These are phyloP conservation scores for Lasiodiplodia sp. DNA, from an alignment of 2,329 filamentous ascomycete species.

Conservation along the genomic window DNA sequence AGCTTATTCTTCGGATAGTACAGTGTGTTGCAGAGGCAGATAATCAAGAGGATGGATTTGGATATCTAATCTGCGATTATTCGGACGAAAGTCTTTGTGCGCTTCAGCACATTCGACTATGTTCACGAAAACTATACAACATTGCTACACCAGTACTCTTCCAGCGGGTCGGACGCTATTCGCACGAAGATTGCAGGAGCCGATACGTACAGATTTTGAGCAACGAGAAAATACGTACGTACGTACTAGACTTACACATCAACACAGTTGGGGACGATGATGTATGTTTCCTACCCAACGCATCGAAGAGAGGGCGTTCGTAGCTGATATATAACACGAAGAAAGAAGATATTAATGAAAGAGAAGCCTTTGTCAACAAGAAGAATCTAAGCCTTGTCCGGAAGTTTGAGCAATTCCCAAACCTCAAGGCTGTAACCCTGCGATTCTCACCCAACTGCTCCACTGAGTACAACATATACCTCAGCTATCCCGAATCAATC, in stretches of 20 bases:
- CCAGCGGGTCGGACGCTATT: background rate
- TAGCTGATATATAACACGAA: too few relatives aligned
- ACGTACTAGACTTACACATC: background rate
- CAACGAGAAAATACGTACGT: background rate
- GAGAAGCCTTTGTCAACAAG: background rate
- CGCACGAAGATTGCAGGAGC: background rate
- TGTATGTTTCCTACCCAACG: background rate
- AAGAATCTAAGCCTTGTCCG: background rate
- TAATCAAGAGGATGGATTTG: background rate
- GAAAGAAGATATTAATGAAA: background rate
- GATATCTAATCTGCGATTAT: background rate
- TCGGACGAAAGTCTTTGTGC: background rate
- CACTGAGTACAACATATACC: background rate
- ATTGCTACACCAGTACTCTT: slow-evolving; percentile 6
- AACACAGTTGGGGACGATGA: background rate
- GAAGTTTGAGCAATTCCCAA: background rate
- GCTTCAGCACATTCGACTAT: background rate
- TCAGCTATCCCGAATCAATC: background rate
- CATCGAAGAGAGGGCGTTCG: background rate
- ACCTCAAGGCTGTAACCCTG: background rate
- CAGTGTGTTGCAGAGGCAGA: background rate
- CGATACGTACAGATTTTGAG: background rate
- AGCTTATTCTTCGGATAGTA: background rate
- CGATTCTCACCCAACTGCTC: background rate
- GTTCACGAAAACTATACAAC: background rate